Base-by-base conservation (phyloP, 2,329 filamentous ascomycete species). In the Hirsutella rhossiliensis region DNA sequence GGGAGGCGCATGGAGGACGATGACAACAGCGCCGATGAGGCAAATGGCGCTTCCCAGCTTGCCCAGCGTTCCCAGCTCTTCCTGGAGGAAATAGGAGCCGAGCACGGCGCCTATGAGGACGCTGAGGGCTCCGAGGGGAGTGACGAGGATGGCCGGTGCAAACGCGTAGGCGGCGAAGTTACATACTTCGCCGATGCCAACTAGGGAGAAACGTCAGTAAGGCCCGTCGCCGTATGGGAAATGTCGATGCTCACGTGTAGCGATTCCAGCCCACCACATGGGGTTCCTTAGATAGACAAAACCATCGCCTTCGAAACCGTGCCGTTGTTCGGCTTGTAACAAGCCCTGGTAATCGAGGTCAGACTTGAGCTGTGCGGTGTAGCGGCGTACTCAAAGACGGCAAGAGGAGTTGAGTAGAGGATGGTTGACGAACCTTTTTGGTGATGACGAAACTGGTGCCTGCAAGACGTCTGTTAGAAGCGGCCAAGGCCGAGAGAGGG, bases 81-180 rank as follows among this genome's bases (percentile, higher is more conserved):
- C 92, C 44, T 87, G 76, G 49, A 98, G 70, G 61, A 97, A 94
- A 64, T 98, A 97, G 50, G 92, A 89, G 42, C 92, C 90, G 46
- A 98, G 68, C 28, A 98, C 88, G 18, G 92, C 89, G 51, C 88
- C 92, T 57, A 98, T 96, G 52, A 98, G 72, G 46, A 98, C 94
- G 59, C 87, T 92, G 49, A 98, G 74, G 45, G 92, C 92, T 48
- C 92, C 92, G 20, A 98, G 72, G 23, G 92, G 92, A 5, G 92
- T 98, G 36, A 98, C 92, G 43, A 98, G 75, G 64, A 98, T 98
- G n/a, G 92, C 94, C 36, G 92, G 92, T 52, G 92, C 92, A 66
- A 97, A 98, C 8, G 92, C 92, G 62, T 98, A 98, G 49, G 92
- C 92, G 42, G 89, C 89, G 62, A 98, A 98, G 65, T 98, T 98